These are phyloP conservation scores for Cyclostephanos tholiformis DNA, from an alignment of 108 stramenopile species.

Conservation along the genomic window DNA sequence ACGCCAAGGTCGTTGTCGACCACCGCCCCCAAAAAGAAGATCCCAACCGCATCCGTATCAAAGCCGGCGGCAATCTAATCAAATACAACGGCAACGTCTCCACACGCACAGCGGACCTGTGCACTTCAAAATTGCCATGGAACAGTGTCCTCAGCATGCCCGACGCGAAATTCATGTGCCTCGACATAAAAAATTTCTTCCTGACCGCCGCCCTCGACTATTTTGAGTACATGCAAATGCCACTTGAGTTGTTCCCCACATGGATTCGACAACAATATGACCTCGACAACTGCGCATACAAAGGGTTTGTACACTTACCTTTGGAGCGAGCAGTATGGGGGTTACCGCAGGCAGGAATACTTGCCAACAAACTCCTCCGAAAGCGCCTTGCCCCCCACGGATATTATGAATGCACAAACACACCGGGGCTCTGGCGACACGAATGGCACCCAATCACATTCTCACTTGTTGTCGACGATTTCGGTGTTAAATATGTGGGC, in stretches of 20 bases:
- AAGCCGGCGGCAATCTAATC: too few relatives aligned
- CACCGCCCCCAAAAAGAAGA: too few relatives aligned
- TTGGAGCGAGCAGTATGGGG: constrained; percentile 48
- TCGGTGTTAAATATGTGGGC: too few relatives aligned
- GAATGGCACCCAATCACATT: too few relatives aligned
- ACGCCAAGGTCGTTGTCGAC: too few relatives aligned
- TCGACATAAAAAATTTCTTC: constrained; percentile 51
- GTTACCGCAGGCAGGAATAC: constrained; percentile 48
- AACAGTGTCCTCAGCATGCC: constrained; percentile 48
- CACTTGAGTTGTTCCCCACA: constrained; percentile 13
- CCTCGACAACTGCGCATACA: background rate
- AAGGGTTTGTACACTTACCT: constrained; percentile 4
- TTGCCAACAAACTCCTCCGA: constrained; percentile 37
- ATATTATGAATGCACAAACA: constrained; percentile 21
- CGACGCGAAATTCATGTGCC: background rate
- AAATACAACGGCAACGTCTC: too few relatives aligned
- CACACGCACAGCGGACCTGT: constrained; percentile 34
- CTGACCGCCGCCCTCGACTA: constrained; percentile 39
- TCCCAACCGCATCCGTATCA: too few relatives aligned
- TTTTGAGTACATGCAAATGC: constrained; percentile 51
- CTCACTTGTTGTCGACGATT: too few relatives aligned
- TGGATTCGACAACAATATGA: constrained; percentile 29
- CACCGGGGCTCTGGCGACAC: constrained; percentile 53
- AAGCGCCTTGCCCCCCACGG: constrained; percentile 20
- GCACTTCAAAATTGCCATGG: constrained; percentile 45